phyloP scores from a whole-genome alignment of 1,284 basidiomycete genomes.

The Ustilago loliicola region DNA sequence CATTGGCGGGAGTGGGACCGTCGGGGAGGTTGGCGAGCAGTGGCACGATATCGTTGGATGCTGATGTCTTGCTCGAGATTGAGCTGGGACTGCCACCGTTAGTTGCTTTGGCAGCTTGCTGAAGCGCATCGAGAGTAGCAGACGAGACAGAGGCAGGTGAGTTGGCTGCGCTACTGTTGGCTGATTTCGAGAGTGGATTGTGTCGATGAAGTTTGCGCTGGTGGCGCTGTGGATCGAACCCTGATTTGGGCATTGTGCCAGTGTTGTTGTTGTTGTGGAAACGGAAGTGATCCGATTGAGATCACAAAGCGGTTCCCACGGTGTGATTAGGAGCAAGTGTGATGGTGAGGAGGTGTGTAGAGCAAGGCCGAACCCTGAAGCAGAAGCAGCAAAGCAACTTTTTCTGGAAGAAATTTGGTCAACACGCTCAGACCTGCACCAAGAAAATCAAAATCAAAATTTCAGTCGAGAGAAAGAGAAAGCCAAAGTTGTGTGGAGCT shows the following conservation, averaged over 20 bases:
- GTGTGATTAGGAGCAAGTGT: neutral
- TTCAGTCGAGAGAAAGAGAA: no score
- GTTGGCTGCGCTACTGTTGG: slow-evolving; percentile 17
- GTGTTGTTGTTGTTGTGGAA: neutral
- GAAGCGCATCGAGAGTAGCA: slow-evolving; percentile 33
- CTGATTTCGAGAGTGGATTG: slow-evolving; percentile 49
- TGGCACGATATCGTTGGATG: slow-evolving; percentile 53
- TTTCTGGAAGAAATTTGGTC: no score
- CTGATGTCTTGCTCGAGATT: slow-evolving; percentile 1
- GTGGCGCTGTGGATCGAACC: slow-evolving; percentile 57
- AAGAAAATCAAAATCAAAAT: no score
- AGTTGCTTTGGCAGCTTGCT: slow-evolving; percentile 23
- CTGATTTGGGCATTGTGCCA: slow-evolving; percentile 57
- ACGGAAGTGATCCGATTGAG: neutral
- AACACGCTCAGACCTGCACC: no score
- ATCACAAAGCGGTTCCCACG: neutral
- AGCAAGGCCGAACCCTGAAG: no score
- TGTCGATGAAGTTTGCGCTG: slow-evolving; percentile 53
- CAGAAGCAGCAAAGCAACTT: no score
- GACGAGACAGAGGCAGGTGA: slow-evolving; percentile 23
- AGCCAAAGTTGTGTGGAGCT: no score
- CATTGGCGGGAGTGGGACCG: slow-evolving; percentile 3
- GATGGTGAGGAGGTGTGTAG: neutral
- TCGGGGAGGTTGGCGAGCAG: slow-evolving; percentile 56
- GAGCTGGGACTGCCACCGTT: neutral